Percentiles rank a stretch among this genome's conserved stretches.
Evolutionary conservation across 2,329 filamentous ascomycete species (phyloP).

Genomic region (Trichoderma sp.): DNA sequence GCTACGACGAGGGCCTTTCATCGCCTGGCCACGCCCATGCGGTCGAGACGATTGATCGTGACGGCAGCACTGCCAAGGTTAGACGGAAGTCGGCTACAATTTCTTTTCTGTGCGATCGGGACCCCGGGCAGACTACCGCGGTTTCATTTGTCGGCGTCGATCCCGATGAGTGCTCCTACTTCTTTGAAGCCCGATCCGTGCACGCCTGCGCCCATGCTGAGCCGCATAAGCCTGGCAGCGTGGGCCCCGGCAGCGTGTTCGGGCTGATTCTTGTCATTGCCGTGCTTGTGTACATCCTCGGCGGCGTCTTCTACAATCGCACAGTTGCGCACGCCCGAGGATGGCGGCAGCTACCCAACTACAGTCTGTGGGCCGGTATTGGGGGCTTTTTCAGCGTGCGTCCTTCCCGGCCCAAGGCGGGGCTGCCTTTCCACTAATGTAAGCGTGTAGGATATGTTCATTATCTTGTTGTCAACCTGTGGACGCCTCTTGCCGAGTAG

Average conservation of each 20-base stretch:
- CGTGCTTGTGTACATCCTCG: slow-evolving; percentile 82
- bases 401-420: slow-evolving; percentile 33
- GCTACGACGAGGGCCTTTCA: background rate
- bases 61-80: slow-evolving; percentile 26
- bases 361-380: slow-evolving; percentile 86
- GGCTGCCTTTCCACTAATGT: slow-evolving; percentile 32
- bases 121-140: slow-evolving; percentile 66
- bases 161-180: slow-evolving; percentile 89
- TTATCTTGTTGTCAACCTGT: slow-evolving; percentile 69
- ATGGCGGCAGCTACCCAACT: slow-evolving; percentile 95
- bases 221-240: slow-evolving; percentile 69
- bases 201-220: slow-evolving; percentile 72
- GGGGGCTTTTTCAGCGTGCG: slow-evolving; percentile 73
- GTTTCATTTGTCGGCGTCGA: slow-evolving; percentile 81
- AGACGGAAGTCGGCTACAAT: slow-evolving; percentile 79
- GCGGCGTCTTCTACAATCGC: slow-evolving; percentile 92
- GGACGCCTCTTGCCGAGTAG: slow-evolving; percentile 62
- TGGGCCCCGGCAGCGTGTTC: slow-evolving; percentile 75
- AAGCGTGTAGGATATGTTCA: slow-evolving; percentile 57
- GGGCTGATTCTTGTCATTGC: slow-evolving; percentile 78
- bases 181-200: slow-evolving; percentile 86
- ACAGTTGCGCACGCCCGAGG: slow-evolving; percentile 92
- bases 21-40: slow-evolving; percentile 13
- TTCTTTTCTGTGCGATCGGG: slow-evolving; percentile 88
- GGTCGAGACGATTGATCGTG: slow-evolving; percentile 32